These are phyloP conservation scores for Diaporthe vaccinii DNA, from an alignment of 2,329 filamentous ascomycete species.

Conservation along the genomic window DNA sequence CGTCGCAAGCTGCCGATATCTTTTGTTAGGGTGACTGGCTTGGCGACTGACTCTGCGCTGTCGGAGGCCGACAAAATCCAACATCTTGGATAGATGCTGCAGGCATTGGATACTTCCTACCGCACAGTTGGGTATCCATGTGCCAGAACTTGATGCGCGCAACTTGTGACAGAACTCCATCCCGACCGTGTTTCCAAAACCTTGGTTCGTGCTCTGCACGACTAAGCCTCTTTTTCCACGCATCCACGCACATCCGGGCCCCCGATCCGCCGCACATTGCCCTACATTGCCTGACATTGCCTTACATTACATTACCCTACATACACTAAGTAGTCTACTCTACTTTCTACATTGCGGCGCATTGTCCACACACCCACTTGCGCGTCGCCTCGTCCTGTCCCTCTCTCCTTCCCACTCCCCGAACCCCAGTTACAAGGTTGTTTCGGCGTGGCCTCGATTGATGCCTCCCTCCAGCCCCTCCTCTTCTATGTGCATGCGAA, in stretches of 20 bases:
- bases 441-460: constrained; percentile 33
- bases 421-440: constrained; percentile 31
- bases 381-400: constrained; percentile 30
- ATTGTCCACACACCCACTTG: constrained; percentile 38
- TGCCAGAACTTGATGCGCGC: not conserved
- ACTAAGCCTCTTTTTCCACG: constrained; percentile 26
- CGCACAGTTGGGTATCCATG: not conserved
- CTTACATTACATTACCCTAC: constrained; percentile 6
- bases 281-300: not conserved
- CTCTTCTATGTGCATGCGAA: constrained; percentile 33
- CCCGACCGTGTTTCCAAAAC: constrained; percentile 26
- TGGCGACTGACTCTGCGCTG: not conserved
- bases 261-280: constrained; percentile 5
- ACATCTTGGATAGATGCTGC: not conserved
- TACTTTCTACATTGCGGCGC: constrained; percentile 26
- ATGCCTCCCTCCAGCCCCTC: constrained; percentile 42
- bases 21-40: not conserved
- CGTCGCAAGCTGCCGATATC: not conserved
- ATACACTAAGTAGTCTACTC: constrained; percentile 12
- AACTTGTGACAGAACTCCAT: constrained; percentile 9
- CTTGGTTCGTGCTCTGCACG: constrained; percentile 4
- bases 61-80: not conserved
- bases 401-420: constrained; percentile 23
- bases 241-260: constrained; percentile 16
- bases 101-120: not conserved